A percentile compares a stretch with the other conserved stretches of the same genome.
phyloP scores from a whole-genome alignment of 768 basidiomycete genomes.

The Boletellus ananiceps region DNA sequence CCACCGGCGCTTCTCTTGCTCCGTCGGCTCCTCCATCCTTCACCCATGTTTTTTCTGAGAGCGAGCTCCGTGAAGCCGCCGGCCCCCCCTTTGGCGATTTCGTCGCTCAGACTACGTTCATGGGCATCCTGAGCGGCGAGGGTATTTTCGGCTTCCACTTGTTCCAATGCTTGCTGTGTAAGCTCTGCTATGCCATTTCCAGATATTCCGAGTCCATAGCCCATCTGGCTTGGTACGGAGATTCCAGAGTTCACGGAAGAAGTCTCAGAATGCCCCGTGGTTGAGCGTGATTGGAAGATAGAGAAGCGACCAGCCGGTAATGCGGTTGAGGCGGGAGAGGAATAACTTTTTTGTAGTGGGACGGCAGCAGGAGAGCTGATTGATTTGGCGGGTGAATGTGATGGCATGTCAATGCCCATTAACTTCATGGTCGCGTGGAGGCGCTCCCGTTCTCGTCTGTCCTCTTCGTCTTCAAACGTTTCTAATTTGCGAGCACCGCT shows the following conservation, averaged over 20 bases:
- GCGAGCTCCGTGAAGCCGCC: conserved; percentile 80
- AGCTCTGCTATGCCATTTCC: conserved; percentile 39
- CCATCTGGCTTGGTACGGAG: conserved; percentile 34
- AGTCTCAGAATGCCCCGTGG: conserved; percentile 40
- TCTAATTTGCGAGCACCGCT: conserved; percentile 75
- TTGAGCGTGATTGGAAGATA: conserved; percentile 59
- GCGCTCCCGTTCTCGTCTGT: conserved; percentile 79
- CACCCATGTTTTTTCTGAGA: conserved; percentile 38
- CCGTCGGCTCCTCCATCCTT: conserved; percentile 55
- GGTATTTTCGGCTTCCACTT: conserved; percentile 71
- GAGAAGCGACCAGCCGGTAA: conserved; percentile 54
- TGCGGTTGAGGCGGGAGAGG: conserved; percentile 32
- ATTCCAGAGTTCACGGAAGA: conserved; percentile 45
- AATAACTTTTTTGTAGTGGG: conserved; percentile 38
- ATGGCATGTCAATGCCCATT: conserved; percentile 80
- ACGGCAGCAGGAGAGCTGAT: conserved; percentile 28
- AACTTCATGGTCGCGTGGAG: conserved; percentile 89
- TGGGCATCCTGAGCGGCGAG: conserved; percentile 77
- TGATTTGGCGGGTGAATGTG: conserved; percentile 35
- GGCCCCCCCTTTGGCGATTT: conserved; percentile 67
- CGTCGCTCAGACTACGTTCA: conserved; percentile 65
- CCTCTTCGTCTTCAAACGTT: conserved; percentile 89
- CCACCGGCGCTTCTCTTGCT: conserved; percentile 50
- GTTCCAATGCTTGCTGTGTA: conserved; percentile 73
- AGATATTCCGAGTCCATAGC: conserved; percentile 28